Conservation (phyloP, 768 basidiomycete species). For the Ephemerocybe angulata region DNA sequence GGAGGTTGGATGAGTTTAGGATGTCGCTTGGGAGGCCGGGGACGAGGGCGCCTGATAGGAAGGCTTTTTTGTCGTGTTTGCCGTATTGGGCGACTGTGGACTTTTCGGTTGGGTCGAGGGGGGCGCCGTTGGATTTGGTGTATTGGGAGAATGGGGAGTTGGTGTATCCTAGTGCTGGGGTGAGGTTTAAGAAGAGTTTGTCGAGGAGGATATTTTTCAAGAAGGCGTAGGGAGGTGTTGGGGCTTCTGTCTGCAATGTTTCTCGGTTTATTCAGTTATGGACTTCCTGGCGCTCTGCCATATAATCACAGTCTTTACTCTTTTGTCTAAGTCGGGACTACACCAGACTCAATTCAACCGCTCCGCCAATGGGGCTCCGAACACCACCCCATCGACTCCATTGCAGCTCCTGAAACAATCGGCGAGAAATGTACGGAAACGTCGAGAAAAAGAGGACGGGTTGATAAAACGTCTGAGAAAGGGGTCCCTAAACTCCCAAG, state of each 20-base stretch:
- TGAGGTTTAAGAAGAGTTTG: constrained; percentile 21
- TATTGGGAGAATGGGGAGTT: constrained; percentile 30
- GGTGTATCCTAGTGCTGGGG: constrained; percentile 33
- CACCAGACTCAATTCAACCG: too few species aligned
- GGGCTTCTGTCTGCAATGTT: too few species aligned
- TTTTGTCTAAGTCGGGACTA: too few species aligned
- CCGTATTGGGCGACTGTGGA: constrained; percentile 35
- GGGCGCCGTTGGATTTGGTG: constrained; percentile 33
- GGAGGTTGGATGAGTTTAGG: constrained; percentile 37
- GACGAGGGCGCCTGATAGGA: constrained; percentile 16
- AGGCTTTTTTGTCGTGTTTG: constrained; percentile 27
- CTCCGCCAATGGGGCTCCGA: too few species aligned
- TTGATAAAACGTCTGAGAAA: not conserved
- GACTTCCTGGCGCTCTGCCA: too few species aligned
- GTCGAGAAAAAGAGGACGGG: not conserved
- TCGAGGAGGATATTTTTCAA: too few species aligned
- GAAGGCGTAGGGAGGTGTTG: too few species aligned
- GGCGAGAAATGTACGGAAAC: not conserved
- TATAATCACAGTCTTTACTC: too few species aligned
- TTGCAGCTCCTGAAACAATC: too few species aligned
- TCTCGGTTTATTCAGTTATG: too few species aligned
- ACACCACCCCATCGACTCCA: too few species aligned
- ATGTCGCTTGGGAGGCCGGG: constrained; percentile 13
- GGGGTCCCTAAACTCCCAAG: not conserved
- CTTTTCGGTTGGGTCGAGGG: constrained; percentile 20